Evolutionary conservation across 2,329 filamentous ascomycete species (phyloP).

Genomic region (Fusarium continuum): DNA sequence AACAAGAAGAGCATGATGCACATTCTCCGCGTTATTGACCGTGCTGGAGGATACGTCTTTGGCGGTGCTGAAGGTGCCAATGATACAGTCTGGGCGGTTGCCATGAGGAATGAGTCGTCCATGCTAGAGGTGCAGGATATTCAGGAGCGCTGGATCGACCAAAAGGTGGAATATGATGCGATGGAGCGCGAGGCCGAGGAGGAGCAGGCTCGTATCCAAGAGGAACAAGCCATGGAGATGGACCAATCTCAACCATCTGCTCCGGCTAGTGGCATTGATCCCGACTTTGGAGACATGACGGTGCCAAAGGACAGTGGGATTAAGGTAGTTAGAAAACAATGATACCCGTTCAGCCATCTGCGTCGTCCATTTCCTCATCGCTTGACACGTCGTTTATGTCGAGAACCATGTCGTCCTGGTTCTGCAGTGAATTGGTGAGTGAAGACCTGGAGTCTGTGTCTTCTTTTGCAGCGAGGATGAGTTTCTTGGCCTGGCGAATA

Average conservation of each 20-base stretch:
- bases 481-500: constrained; percentile 76
- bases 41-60: constrained; percentile 93
- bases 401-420: constrained; percentile 50
- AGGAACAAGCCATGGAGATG: constrained; percentile 52
- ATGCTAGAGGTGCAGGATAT: constrained; percentile 87
- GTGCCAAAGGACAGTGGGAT: constrained; percentile 70
- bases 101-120: constrained; percentile 80
- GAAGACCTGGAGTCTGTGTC: constrained; percentile 38
- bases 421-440: constrained; percentile 28
- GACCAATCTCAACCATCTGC: constrained; percentile 41
- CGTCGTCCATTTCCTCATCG: constrained; percentile 57
- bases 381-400: constrained; percentile 56
- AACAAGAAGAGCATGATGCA: constrained; percentile 98
- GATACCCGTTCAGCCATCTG: constrained; percentile 57
- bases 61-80: constrained; percentile 90
- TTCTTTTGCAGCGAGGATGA: constrained; percentile 73
- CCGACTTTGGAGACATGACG: constrained; percentile 62
- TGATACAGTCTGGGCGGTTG: constrained; percentile 96
- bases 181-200: constrained; percentile 79
- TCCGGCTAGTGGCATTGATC: constrained; percentile 48
- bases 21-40: constrained; percentile 86
- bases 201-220: constrained; percentile 69
- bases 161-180: constrained; percentile 87
- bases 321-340: constrained; percentile 74
- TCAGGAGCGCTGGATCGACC: constrained; percentile 95